phyloP scores from a whole-genome alignment of 768 basidiomycete species.

The Tylopilus rubrobrunneus region DNA sequence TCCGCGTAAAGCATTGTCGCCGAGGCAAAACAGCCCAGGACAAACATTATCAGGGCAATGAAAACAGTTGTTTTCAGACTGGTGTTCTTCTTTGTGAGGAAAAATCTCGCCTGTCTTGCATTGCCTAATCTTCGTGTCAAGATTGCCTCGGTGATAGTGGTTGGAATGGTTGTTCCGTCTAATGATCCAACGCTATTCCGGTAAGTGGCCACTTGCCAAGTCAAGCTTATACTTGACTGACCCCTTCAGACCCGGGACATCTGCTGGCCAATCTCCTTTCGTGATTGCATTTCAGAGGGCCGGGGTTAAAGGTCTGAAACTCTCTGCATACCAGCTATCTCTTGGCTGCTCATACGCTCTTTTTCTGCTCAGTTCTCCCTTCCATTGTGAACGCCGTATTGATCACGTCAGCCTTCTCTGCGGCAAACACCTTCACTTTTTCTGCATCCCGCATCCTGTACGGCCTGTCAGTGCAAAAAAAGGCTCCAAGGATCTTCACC shows the following conservation, averaged over 20 bases:
- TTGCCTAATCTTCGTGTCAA: slow-evolving; percentile 3
- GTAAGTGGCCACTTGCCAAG: slow-evolving; percentile 13
- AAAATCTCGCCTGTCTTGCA: background rate
- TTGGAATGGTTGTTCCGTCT: slow-evolving; percentile 77
- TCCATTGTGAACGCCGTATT: slow-evolving; percentile 71
- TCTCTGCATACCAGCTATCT: slow-evolving; percentile 4
- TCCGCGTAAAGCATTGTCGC: slow-evolving; percentile 53
- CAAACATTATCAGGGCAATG: slow-evolving; percentile 75
- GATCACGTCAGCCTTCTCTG: slow-evolving; percentile 70
- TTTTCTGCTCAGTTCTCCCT: slow-evolving; percentile 42
- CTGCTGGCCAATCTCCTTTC: slow-evolving; percentile 76
- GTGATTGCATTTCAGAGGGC: slow-evolving; percentile 76
- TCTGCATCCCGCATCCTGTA: slow-evolving; percentile 41
- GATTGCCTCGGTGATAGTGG: slow-evolving; percentile 38
- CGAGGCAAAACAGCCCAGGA: slow-evolving; percentile 73
- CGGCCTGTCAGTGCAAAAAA: slow-evolving; percentile 43
- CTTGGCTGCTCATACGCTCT: background rate
- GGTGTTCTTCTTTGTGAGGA: slow-evolving; percentile 29
- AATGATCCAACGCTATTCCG: slow-evolving; percentile 52
- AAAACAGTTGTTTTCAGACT: slow-evolving; percentile 79
- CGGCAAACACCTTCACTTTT: slow-evolving; percentile 50
- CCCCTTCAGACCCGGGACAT: slow-evolving; percentile 5
- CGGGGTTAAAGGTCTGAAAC: slow-evolving; percentile 54
- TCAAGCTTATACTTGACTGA: background rate
- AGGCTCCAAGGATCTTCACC: slow-evolving; percentile 50